A percentile compares a stretch with the other conserved stretches of the same genome.
phyloP scores from a whole-genome alignment of 129 eudicot genomes.

The Flaveria ramosissima region DNA sequence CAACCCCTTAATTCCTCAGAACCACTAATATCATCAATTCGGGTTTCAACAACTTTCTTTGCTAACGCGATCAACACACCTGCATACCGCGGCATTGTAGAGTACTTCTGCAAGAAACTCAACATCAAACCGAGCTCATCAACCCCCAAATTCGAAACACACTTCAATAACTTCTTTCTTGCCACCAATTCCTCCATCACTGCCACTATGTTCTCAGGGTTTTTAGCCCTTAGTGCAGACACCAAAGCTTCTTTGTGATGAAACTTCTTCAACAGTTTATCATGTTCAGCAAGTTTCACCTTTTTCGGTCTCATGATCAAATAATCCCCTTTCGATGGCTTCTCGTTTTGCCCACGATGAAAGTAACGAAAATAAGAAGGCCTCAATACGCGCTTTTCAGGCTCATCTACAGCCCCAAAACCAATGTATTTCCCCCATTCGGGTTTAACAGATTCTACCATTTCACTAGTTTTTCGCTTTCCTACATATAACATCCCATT shows the following conservation, averaged over 20 bases:
- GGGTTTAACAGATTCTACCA: constrained; percentile 28
- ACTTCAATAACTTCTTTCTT: constrained; percentile 67
- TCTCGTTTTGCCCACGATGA: constrained; percentile 69
- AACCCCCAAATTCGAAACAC: constrained; percentile 67
- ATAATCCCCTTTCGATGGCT: constrained; percentile 79
- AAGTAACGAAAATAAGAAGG: constrained; percentile 87
- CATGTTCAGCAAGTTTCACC: constrained; percentile 84
- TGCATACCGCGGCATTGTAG: constrained; percentile 72
- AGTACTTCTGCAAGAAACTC: constrained; percentile 70
- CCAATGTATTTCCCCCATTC: constrained; percentile 43
- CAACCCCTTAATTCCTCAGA: constrained; percentile 57
- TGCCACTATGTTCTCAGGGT: constrained; percentile 75
- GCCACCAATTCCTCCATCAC: constrained; percentile 96
- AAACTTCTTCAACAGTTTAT: constrained; percentile 76
- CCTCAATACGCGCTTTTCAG: constrained; percentile 53
- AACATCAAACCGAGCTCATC: constrained; percentile 75
- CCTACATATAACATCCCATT: constrained; percentile 78
- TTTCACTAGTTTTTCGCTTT: constrained; percentile 58
- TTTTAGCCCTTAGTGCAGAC: constrained; percentile 62
- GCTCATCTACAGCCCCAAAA: constrained; percentile 40
- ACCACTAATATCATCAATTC: constrained; percentile 61
- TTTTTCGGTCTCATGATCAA: constrained; percentile 64
- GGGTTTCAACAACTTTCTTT: constrained; percentile 71
- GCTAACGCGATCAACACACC: constrained; percentile 57
- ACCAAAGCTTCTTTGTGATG: constrained; percentile 90